These are phyloP conservation scores for Aegilops umbellulata DNA, from an alignment of 176 grass and related monocot species.

Conservation along the genomic window DNA sequence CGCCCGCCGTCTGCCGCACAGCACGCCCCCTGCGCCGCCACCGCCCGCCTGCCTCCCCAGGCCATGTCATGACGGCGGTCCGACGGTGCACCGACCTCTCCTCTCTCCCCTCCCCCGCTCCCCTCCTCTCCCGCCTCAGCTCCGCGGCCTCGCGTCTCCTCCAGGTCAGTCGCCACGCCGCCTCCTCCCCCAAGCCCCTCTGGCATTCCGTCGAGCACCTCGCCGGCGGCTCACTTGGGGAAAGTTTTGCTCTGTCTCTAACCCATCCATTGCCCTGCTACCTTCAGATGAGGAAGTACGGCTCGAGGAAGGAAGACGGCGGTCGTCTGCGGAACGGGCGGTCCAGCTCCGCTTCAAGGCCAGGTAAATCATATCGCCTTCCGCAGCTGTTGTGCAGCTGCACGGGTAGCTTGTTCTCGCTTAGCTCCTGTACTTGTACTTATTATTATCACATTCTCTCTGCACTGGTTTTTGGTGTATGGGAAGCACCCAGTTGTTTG, in stretches of 20 bases:
- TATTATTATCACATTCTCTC: neutral
- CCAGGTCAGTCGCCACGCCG: slow-evolving; percentile 39
- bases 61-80: slow-evolving; percentile 40
- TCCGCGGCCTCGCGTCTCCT: slow-evolving; percentile 30
- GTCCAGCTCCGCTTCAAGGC: slow-evolving; percentile 11
- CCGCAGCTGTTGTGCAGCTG: neutral
- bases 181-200: neutral
- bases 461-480: neutral
- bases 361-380: slow-evolving; percentile 36
- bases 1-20: neutral
- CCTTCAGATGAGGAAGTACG: slow-evolving; percentile 40
- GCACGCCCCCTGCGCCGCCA: neutral
- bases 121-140: slow-evolving; percentile 34
- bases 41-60: neutral
- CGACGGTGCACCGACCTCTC: slow-evolving; percentile 35
- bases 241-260: neutral
- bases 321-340: neutral
- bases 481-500: neutral
- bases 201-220: slow-evolving; percentile 58
- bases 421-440: neutral
- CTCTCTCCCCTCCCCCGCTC: slow-evolving; percentile 5
- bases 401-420: neutral
- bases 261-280: neutral
- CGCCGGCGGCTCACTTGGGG: neutral
- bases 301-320: slow-evolving; percentile 8